Percentiles rank a stretch among this genome's conserved stretches.
These are phyloP conservation scores for Moniliella sp. DNA, from an alignment of 1,284 basidiomycete genomes.

Conservation along the genomic window DNA sequence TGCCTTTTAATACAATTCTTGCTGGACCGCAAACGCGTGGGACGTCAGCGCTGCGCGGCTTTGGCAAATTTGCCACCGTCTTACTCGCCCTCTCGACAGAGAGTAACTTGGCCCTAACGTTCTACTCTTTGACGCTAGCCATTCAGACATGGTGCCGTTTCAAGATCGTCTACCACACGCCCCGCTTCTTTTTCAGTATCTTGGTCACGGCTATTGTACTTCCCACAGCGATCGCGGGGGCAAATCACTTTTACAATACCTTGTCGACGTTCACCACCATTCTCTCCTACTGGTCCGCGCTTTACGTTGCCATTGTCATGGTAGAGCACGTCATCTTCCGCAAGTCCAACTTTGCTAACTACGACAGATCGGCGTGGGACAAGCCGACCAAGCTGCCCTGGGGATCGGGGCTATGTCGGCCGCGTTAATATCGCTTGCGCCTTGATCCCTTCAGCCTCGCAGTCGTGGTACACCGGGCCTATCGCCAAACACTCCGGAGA, in stretches of 20 bases:
- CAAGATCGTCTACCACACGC: slow-evolving; percentile 42
- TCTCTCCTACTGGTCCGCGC: slow-evolving; percentile 47
- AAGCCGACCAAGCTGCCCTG: slow-evolving; percentile 40
- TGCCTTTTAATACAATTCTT: slow-evolving; percentile 55
- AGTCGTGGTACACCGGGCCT: slow-evolving; percentile 22
- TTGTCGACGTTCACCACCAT: slow-evolving; percentile 41
- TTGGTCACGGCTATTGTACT: slow-evolving; percentile 54
- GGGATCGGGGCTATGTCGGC: too few species aligned
- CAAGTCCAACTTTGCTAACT: slow-evolving; percentile 36
- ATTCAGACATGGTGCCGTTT: too few species aligned
- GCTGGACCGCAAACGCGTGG: slow-evolving; percentile 39
- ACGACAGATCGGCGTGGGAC: slow-evolving; percentile 44
- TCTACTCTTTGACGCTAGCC: too few species aligned
- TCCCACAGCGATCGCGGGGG: slow-evolving; percentile 44
- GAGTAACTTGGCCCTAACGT: slow-evolving; percentile 60
- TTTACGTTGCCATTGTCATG: slow-evolving; percentile 43
- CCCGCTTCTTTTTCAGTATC: slow-evolving; percentile 65
- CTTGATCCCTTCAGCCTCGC: background rate
- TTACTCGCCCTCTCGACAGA: slow-evolving; percentile 49
- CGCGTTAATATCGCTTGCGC: too few species aligned
- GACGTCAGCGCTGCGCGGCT: slow-evolving; percentile 40
- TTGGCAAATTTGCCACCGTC: slow-evolving; percentile 71
- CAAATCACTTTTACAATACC: slow-evolving; percentile 44
- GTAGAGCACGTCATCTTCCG: slow-evolving; percentile 46
- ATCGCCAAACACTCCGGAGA: slow-evolving; percentile 26